These are phyloP conservation scores for Kuraishia capsulata DNA, from an alignment of 805 yeast genomes.

Conservation along the genomic window DNA sequence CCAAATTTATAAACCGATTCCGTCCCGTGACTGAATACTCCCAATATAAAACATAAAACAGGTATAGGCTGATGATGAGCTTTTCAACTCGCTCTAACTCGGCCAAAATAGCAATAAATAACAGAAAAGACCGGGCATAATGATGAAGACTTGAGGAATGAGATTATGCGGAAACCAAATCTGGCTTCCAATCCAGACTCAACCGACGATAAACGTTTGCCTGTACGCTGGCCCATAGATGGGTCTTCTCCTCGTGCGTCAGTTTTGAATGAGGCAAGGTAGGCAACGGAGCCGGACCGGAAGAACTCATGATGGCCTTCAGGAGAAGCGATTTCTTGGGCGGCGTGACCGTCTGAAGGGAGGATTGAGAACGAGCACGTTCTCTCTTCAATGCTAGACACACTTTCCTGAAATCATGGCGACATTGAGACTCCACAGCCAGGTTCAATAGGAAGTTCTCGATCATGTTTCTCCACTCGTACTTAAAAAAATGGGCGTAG, in stretches of 20 bases:
- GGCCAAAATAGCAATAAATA: too few relatives aligned
- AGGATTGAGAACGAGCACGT: slow-evolving; percentile 18
- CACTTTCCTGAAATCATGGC: slow-evolving; percentile 49
- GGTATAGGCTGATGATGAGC: too few relatives aligned
- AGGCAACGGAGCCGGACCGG: slow-evolving; percentile 5
- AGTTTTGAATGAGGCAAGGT: slow-evolving; percentile 19
- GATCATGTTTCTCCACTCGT: slow-evolving; percentile 65
- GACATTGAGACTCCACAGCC: slow-evolving; percentile 65
- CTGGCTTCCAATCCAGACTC: slow-evolving; percentile 54
- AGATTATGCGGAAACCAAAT: slow-evolving; percentile 8
- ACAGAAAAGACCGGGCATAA: too few relatives aligned
- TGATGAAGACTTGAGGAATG: too few relatives aligned
- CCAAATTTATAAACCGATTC: too few relatives aligned
- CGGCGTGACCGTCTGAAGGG: too few relatives aligned
- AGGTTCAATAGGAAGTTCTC: slow-evolving; percentile 59
- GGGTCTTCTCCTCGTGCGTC: slow-evolving; percentile 46
- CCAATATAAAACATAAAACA: too few relatives aligned
- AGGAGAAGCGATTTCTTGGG: slow-evolving; percentile 15
- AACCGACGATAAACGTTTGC: slow-evolving; percentile 44
- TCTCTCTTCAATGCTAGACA: slow-evolving; percentile 37
- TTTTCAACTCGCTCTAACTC: too few relatives aligned
- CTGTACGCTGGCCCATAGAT: slow-evolving; percentile 60
- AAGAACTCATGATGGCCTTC: slow-evolving; percentile 20
- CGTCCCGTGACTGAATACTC: too few relatives aligned
- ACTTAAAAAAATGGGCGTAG: slow-evolving; percentile 18